Base-by-base conservation (phyloP, 2,329 filamentous ascomycete species). In the Zarea fungicola region DNA sequence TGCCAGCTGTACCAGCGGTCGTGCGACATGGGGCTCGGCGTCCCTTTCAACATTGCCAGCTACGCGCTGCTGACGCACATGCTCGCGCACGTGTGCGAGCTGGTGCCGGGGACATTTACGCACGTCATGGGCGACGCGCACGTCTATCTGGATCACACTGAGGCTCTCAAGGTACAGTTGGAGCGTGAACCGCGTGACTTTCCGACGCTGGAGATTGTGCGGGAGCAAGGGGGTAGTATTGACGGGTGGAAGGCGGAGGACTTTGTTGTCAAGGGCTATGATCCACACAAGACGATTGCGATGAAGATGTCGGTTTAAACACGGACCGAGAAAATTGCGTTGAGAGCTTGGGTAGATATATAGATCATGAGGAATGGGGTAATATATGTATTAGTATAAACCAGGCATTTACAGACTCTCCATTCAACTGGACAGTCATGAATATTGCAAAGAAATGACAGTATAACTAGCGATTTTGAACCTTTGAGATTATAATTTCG, bases 81-180 rank as follows among this genome's bases (percentile, higher is more conserved):
- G 86, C 72, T 99, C 40, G 92, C 93, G 1, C 85, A 91, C 63
- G 89, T 87, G 10, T 90, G 87, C 62, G 85, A 91, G 57, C 69
- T 99, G 48, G 79, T 88, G 1, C 90, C 93, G 0, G 93, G 92
- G 0, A 92, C 81, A 44, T 77, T 99, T 54, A 93, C 90, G 32
- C 93, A 97, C 67, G 90, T 90, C 42, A 95, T 99, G 90, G 93
- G 93, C 13, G 93, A 99, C 67, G 89, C 92, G n/a, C 93, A 99
- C 67, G 85, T 99, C 1, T 99, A 99, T 68, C 70, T 85, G 7
- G 92, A 99, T 65, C 93, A 99, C 65, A 80, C 95, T 7, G 90
- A 95, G 47, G 91, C 93, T 11, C 73, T 99, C 50, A 79, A 85
- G 62, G 77, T 81, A 48, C 93, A 99, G 70, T 64, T 97, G 28